phyloP scores from a whole-genome alignment of 2,329 filamentous ascomycete species.

The Zymoseptoria ardabiliae region DNA sequence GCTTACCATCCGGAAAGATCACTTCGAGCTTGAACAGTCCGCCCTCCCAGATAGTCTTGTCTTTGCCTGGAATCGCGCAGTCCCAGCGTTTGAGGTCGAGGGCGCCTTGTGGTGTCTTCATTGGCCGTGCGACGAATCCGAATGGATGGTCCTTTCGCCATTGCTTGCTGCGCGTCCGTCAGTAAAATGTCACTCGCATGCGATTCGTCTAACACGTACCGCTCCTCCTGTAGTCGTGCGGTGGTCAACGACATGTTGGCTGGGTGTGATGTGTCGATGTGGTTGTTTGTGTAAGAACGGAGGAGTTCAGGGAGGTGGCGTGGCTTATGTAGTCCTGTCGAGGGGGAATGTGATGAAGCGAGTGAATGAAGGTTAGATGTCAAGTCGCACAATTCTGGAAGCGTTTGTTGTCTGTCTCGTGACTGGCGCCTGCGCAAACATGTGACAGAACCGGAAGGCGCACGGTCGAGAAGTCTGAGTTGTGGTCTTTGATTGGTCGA shows the following conservation, averaged over 20 bases:
- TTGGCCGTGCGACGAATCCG: slow-evolving; percentile 88
- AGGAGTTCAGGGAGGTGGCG: neutral
- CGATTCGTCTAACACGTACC: slow-evolving; percentile 46
- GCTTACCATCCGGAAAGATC: slow-evolving; percentile 82
- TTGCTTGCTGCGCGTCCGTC: slow-evolving; percentile 61
- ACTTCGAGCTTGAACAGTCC: slow-evolving; percentile 92
- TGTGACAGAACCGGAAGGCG: neutral
- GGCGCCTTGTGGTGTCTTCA: slow-evolving; percentile 68
- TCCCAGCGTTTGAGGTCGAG: slow-evolving; percentile 95
- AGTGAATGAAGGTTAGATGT: neutral
- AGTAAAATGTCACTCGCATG: slow-evolving; percentile 4
- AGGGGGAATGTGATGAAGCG: neutral
- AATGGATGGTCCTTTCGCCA: slow-evolving; percentile 97
- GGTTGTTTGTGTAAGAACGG: neutral
- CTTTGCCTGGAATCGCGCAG: slow-evolving; percentile 90
- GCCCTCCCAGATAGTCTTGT: slow-evolving; percentile 97
- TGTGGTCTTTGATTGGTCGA: neutral
- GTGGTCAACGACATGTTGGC: slow-evolving; percentile 72
- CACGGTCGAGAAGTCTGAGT: neutral
- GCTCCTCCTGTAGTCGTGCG: slow-evolving; percentile 80
- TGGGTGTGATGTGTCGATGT: slow-evolving; percentile 4
- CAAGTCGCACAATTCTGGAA: neutral
- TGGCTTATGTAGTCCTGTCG: neutral
- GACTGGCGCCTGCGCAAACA: neutral
- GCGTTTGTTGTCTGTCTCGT: neutral